phyloP scores from a whole-genome alignment of 2,329 filamentous ascomycete genomes.

The Sodiomyces alkalinus region DNA sequence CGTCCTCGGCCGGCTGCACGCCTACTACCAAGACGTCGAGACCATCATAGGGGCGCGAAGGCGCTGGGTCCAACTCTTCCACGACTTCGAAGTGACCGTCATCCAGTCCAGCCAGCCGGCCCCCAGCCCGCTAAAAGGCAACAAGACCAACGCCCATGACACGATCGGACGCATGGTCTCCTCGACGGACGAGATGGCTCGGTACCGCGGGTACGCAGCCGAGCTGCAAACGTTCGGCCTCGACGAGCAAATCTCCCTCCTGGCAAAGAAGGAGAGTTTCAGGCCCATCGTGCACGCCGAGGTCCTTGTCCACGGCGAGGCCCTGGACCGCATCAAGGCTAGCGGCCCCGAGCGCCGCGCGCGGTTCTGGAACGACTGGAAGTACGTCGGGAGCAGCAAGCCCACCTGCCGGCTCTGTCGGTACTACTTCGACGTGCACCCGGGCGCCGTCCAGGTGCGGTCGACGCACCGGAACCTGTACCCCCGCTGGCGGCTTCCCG shows the following conservation, averaged over 20 bases:
- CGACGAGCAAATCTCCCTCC: constrained; percentile 9
- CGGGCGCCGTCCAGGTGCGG: constrained; percentile 13
- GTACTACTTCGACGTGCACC: constrained; percentile 18
- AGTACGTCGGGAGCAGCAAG: constrained; percentile 26
- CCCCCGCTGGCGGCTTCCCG: constrained; percentile 20
- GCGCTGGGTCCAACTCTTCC: constrained; percentile 16
- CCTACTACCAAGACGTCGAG: constrained; percentile 9
- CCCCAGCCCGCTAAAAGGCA: constrained; percentile 8
- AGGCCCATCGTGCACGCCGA: constrained; percentile 21
- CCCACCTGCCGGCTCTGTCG: constrained; percentile 22
- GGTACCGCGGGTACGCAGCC: constrained; percentile 5
- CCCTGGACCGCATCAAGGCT: constrained; percentile 1
- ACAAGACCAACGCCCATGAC: constrained; percentile 7
- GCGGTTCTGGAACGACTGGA: constrained; percentile 16
- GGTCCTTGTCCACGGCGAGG: constrained; percentile 13
- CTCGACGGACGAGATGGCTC: background rate
- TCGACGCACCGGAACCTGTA: constrained; percentile 22
- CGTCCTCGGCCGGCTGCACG: constrained; percentile 10
- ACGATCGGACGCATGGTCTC: constrained; percentile 12
- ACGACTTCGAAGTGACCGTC: constrained; percentile 12
- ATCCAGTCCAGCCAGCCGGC: constrained; percentile 12
- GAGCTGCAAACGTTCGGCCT: constrained; percentile 12
- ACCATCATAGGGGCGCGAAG: constrained; percentile 9
- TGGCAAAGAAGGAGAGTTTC: constrained; percentile 7
- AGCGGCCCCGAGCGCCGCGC: background rate